A percentile compares a stretch with the other conserved stretches of the same genome.
phyloP scores from a whole-genome alignment of 169 alveolate genomes.

The Pseudocohnilembus persalinus region DNA sequence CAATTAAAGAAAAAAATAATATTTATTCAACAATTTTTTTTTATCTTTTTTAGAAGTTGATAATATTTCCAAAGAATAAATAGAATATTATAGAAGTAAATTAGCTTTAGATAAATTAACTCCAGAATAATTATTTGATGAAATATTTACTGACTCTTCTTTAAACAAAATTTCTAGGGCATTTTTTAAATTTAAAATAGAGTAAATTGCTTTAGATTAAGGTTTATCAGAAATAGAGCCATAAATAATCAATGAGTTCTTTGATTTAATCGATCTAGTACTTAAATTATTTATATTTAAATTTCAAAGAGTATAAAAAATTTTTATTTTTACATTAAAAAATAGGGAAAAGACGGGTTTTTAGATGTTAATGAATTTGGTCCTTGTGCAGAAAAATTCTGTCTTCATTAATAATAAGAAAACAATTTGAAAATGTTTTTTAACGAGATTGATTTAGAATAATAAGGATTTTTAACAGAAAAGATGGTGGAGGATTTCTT shows the following conservation, averaged over 20 bases:
- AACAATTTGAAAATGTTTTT: not conserved
- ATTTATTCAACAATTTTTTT: too few relatives aligned
- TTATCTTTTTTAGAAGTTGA: too few relatives aligned
- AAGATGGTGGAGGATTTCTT: too few relatives aligned
- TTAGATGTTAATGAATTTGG: slow-evolving; percentile 45
- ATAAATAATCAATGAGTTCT: slow-evolving; percentile 7
- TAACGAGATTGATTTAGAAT: slow-evolving; percentile 16
- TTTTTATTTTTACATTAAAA: not conserved
- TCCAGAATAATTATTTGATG: slow-evolving; percentile 37
- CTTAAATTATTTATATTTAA: too few relatives aligned
- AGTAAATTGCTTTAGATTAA: slow-evolving; percentile 8
- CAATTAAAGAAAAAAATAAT: too few relatives aligned
- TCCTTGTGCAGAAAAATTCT: slow-evolving; percentile 11
- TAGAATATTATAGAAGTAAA: too few relatives aligned
- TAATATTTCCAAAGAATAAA: too few relatives aligned
- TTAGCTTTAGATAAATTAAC: slow-evolving; percentile 32
- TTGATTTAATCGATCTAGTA: slow-evolving; percentile 19
- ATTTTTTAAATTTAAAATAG: slow-evolving; percentile 46
- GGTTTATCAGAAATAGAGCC: slow-evolving; percentile 24
- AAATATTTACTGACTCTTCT: slow-evolving; percentile 34
- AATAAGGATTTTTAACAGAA: not conserved
- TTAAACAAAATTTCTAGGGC: slow-evolving; percentile 42
- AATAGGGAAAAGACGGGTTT: slow-evolving; percentile 28
- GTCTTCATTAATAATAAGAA: slow-evolving; percentile 14
- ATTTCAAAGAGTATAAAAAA: not conserved